Evolutionary conservation across 2,329 filamentous ascomycete genomes (phyloP).

Genomic region (Talaromyces funiculosus): DNA sequence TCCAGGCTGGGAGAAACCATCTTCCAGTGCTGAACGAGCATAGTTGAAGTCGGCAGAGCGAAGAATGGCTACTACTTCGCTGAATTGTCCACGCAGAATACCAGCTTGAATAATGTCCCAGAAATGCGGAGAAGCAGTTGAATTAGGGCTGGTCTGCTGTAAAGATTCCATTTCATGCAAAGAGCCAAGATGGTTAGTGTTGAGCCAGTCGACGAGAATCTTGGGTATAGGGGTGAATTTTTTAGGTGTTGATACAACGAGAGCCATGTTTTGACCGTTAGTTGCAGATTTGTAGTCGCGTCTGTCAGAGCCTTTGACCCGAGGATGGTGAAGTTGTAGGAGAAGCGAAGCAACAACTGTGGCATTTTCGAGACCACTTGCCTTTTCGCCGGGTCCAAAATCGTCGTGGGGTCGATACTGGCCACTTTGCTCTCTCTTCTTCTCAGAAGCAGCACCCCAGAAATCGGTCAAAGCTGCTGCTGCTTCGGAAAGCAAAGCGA

Average conservation of each 20-base stretch:
- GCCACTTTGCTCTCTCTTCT: constrained; percentile 40
- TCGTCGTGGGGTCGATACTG: constrained; percentile 45
- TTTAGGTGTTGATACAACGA: constrained; percentile 23
- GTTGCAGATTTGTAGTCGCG: constrained; percentile 20
- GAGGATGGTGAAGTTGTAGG: constrained; percentile 70
- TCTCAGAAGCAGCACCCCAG: constrained; percentile 28
- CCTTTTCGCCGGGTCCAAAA: constrained; percentile 60
- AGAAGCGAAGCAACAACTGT: constrained; percentile 72
- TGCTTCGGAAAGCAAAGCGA: constrained; percentile 28
- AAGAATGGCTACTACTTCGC: constrained; percentile 62
- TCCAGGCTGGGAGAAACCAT: constrained; percentile 57
- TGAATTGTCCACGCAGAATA: constrained; percentile 69
- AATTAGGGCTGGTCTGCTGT: constrained; percentile 60
- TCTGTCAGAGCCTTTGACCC: constrained; percentile 28
- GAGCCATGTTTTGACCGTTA: constrained; percentile 26
- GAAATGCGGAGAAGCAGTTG: constrained; percentile 69
- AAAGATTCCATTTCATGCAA: constrained; percentile 62
- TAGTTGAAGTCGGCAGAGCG: constrained; percentile 71
- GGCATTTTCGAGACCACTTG: constrained; percentile 66
- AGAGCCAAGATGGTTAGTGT: constrained; percentile 67
- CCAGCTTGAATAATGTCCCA: constrained; percentile 78
- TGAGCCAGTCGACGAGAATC: constrained; percentile 77
- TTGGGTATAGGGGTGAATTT: constrained; percentile 57
- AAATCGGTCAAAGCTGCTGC: constrained; percentile 30
- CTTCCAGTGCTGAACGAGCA: constrained; percentile 59